Evolutionary conservation across 1,284 basidiomycete genomes (phyloP), one percentile per base, ranked within the genome.

Genomic region (Stereum hirsutum): DNA sequence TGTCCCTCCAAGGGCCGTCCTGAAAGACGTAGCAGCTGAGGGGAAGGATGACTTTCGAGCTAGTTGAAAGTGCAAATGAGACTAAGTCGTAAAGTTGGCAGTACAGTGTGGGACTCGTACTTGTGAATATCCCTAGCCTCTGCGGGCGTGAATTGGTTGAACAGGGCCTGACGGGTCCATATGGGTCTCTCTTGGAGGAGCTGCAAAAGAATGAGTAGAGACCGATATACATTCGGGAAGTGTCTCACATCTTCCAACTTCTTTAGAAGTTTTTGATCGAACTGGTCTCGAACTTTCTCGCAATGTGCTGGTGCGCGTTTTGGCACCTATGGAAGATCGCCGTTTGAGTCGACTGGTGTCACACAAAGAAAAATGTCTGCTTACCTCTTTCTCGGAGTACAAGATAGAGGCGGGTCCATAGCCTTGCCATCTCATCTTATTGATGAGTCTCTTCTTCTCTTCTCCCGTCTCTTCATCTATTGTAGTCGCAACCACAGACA

Each of bases 1-100:
- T 87, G 57, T 98, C 94, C 41, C 91, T 74, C 84, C 89, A 98
- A 2, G 93, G 91, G 0, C 95, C 95, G 50, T 97, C 94, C 47
- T 82, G 78, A 57, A 98, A 95, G 2, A 89, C 83, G 58, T 94
- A 99, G 38, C 82, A 82, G 6, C 81, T 75, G 4, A 85, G 62
- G 11, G 81, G 77, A 19, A 87, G 69, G 12, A 86, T 64, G 14
- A 74, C 61, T 57, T 89, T 89, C 4, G 85, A 86, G 50, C 86
- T 89, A 12, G 26, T 2, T 32, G 45, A 35, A 28, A 48, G 38
- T 11, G 47, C 17, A 32, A 37, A 32, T 19, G 7, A n/a, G 10
- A 33, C 28, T 28, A 33, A 6, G 39, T 19, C 30, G 6, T 36
- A 14, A 38, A 38, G 25, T 47, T 25, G 43, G 31, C 12, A 52